Evolutionary conservation across 129 eudicot species (phyloP).

Genomic region (Pulicaria dysenterica): DNA sequence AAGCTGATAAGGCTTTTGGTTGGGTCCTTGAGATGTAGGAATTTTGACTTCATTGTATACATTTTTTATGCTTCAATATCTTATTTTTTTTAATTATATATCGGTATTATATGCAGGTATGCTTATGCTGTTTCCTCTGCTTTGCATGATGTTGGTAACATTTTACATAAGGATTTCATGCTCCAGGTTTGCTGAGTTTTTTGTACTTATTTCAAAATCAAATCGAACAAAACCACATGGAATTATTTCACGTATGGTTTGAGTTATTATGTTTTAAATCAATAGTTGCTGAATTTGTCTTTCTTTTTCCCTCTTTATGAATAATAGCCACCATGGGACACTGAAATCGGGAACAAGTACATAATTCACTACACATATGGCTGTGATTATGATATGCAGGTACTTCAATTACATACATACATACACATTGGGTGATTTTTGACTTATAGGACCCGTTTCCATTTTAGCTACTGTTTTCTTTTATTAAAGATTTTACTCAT

Average conservation of each 20-base stretch:
- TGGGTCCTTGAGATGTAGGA: conserved; percentile 99
- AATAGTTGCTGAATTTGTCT: background rate
- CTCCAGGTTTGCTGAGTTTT: conserved; percentile 60
- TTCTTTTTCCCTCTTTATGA: background rate
- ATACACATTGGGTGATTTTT: background rate
- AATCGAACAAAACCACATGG: background rate
- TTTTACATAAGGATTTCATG: conserved; percentile 94
- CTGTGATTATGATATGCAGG: conserved; percentile 95
- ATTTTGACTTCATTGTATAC: background rate
- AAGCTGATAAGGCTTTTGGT: conserved; percentile 95
- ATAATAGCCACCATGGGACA: conserved; percentile 98
- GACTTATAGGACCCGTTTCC: background rate
- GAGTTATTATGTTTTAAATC: background rate
- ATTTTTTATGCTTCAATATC: background rate
- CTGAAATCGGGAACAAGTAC: conserved; percentile 64
- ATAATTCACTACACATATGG: conserved; percentile 97
- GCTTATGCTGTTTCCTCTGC: conserved; percentile 99
- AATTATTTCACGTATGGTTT: background rate
- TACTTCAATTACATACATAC: conserved; percentile 3
- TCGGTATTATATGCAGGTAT: conserved; percentile 61
- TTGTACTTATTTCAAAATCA: background rate
- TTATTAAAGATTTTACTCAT: background rate
- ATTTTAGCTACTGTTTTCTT: background rate
- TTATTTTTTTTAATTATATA: background rate
- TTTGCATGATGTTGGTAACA: conserved; percentile 83